phyloP scores from a whole-genome alignment of 108 stramenopile species.

The Craspedostauros australis region DNA sequence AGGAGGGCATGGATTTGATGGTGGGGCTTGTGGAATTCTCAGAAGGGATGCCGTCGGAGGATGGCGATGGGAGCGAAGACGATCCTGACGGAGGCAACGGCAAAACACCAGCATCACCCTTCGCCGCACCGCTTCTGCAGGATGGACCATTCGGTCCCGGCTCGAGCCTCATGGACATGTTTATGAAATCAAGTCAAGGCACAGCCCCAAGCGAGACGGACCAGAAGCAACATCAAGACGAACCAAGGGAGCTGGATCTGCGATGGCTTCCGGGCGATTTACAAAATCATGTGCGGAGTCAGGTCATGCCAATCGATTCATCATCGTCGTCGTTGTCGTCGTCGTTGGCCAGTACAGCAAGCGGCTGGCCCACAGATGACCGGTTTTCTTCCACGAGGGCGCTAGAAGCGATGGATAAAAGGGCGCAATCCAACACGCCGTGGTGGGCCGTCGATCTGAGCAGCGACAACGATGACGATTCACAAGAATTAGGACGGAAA shows the following conservation, averaged over 20 bases:
- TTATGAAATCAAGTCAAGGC: neutral
- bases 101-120: constrained; percentile 16
- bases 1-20: constrained; percentile 95
- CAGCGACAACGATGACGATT: constrained; percentile 1
- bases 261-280: constrained; percentile 68
- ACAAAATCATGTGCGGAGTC: constrained; percentile 46
- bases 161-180: constrained; percentile 6
- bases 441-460: constrained; percentile 29
- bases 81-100: constrained; percentile 11
- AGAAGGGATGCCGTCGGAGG: constrained; percentile 3
- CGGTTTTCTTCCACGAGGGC: constrained; percentile 9
- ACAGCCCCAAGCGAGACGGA: no score
- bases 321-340: neutral
- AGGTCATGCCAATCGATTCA: constrained; percentile 10
- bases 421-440: constrained; percentile 28
- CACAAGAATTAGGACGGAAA: neutral
- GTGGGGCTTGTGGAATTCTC: constrained; percentile 56
- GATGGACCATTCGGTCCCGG: neutral
- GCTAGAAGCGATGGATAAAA: constrained; percentile 30
- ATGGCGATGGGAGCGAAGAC: neutral
- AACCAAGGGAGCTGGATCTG: constrained; percentile 23
- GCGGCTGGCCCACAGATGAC: neutral
- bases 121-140: neutral
- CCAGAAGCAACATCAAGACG: neutral
- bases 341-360: neutral